phyloP scores from a whole-genome alignment of 352 stramenopile species.

The Phytopythium helicoides region DNA sequence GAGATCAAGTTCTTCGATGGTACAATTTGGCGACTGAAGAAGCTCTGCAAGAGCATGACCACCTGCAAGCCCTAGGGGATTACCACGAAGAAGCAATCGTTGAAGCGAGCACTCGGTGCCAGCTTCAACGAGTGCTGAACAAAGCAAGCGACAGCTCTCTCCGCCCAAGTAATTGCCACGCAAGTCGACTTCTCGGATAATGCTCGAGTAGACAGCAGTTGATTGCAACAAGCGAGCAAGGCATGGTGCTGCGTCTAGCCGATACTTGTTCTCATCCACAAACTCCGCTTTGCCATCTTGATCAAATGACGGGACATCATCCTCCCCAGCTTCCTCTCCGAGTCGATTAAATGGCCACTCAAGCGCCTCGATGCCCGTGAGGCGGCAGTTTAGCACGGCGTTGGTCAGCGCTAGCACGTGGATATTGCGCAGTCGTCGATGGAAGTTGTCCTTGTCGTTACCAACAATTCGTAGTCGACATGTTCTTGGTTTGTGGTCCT shows the following conservation, averaged over 20 bases:
- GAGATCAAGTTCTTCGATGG: constrained; percentile 47
- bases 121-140: constrained; percentile 35
- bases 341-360: constrained; percentile 59
- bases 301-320: constrained; percentile 11
- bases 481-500: constrained; percentile 5
- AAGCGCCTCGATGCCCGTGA: constrained; percentile 37
- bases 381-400: constrained; percentile 45
- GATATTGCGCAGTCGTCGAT: constrained; percentile 62
- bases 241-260: constrained; percentile 41
- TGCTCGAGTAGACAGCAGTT: constrained; percentile 45
- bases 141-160: constrained; percentile 60
- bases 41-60: constrained; percentile 52
- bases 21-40: constrained; percentile 26
- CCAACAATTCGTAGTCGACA: constrained; percentile 38
- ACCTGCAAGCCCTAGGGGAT: constrained; percentile 46
- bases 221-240: constrained; percentile 47
- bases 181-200: constrained; percentile 53
- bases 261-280: constrained; percentile 34
- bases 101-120: constrained; percentile 29
- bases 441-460: constrained; percentile 57
- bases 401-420: constrained; percentile 52
- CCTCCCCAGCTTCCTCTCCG: constrained; percentile 28
- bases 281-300: constrained; percentile 15
- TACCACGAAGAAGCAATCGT: constrained; percentile 44
- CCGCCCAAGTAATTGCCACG: constrained; percentile 55